phyloP scores from a whole-genome alignment of 179 eudicot genomes.

The Nepenthes alata region DNA sequence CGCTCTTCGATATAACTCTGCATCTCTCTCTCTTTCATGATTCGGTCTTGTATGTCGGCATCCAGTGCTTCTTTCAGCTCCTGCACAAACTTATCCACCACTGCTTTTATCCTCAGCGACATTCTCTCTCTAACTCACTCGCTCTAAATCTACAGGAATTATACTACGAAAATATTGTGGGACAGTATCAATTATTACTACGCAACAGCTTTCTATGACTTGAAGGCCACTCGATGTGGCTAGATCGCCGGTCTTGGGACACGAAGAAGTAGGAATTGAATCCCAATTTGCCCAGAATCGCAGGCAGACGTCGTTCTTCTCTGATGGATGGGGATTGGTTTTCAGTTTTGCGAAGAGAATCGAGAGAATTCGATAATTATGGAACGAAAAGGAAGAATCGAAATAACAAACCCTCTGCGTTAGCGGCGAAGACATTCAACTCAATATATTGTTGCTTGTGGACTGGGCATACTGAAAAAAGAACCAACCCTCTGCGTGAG shows the following conservation, averaged over 20 bases:
- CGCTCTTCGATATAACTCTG: constrained; percentile 92
- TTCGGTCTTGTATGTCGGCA: constrained; percentile 88
- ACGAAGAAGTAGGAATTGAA: not conserved
- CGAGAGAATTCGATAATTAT: too few species aligned
- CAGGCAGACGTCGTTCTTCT: not conserved
- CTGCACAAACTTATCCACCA: constrained; percentile 83
- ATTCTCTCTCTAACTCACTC: constrained; percentile 13
- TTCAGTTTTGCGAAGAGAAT: too few species aligned
- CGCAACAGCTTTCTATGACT: not conserved
- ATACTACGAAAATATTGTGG: not conserved
- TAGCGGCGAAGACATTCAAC: too few species aligned
- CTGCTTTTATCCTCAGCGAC: constrained; percentile 79
- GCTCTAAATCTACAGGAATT: not conserved
- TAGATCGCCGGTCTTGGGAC: not conserved
- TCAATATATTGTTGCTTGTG: too few species aligned
- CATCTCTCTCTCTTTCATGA: constrained; percentile 99
- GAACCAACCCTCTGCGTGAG: too few species aligned
- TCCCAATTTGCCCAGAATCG: not conserved
- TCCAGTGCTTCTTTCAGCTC: constrained; percentile 89
- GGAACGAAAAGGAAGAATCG: too few species aligned
- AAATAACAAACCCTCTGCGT: too few species aligned
- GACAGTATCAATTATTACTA: not conserved
- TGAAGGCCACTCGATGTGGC: not conserved
- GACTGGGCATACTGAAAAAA: too few species aligned
- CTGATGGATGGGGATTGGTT: not conserved